phyloP scores from a whole-genome alignment of 1,284 basidiomycete genomes.

The Malassezia restricta region DNA sequence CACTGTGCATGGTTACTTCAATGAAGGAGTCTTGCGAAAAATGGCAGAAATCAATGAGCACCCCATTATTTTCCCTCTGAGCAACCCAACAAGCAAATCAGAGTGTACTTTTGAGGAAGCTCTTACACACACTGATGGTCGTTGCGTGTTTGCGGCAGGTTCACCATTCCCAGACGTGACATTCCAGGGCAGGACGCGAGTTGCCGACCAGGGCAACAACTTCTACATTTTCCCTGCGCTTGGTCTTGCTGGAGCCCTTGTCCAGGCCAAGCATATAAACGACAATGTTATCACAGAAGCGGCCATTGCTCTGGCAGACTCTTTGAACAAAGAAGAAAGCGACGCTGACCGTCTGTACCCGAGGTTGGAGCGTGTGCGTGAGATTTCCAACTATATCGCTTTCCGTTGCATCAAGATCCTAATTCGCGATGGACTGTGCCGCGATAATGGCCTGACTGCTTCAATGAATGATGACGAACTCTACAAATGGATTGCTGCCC shows the following conservation, averaged over 20 bases:
- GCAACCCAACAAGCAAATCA: conserved; percentile 74
- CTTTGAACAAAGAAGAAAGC: conserved; percentile 61
- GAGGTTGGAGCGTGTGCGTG: conserved; percentile 33
- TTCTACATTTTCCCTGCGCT: conserved; percentile 49
- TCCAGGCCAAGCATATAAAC: conserved; percentile 58
- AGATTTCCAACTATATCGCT: conserved; percentile 36
- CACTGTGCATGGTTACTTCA: conserved; percentile 73
- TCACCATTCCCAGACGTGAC: conserved; percentile 67
- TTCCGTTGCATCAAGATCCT: conserved; percentile 34
- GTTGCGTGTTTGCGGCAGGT: conserved; percentile 72
- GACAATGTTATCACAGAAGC: conserved; percentile 58
- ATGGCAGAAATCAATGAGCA: conserved; percentile 76
- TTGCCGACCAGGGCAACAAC: conserved; percentile 83
- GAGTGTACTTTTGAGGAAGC: conserved; percentile 67
- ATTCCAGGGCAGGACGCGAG: conserved; percentile 56
- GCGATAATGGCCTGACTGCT: conserved; percentile 37
- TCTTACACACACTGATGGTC: conserved; percentile 56
- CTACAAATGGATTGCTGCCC: conserved; percentile 29
- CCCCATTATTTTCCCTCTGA: conserved; percentile 92
- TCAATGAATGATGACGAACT: conserved; percentile 32
- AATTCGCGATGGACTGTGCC: conserved; percentile 32
- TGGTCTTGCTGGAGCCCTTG: conserved; percentile 50
- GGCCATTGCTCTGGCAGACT: conserved; percentile 62
- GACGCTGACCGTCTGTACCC: conserved; percentile 45
- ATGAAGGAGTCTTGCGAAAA: conserved; percentile 59